Evolutionary conservation across 768 basidiomycete genomes (phyloP).

Genomic region (Suillus weaverae): DNA sequence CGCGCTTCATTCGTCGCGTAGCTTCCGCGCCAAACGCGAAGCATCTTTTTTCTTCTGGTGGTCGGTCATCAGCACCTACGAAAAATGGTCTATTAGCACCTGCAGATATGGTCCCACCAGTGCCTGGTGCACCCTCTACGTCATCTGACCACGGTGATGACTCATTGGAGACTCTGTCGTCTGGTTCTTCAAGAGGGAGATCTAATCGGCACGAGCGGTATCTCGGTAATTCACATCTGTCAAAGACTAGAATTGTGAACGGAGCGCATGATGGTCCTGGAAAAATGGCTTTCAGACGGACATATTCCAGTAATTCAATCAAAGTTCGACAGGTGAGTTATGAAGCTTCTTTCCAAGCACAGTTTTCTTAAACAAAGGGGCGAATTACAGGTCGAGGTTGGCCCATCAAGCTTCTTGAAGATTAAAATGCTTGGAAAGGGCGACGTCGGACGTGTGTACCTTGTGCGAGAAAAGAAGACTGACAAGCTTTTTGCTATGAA

Average conservation of each 20-base stretch:
- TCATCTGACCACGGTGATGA: conserved; percentile 61
- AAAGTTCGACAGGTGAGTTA: conserved; percentile 80
- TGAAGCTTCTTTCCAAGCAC: neutral
- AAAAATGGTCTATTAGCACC: conserved; percentile 82
- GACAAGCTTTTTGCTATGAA: conserved; percentile 98
- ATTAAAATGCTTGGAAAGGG: conserved; percentile 98
- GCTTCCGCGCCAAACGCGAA: conserved; percentile 97
- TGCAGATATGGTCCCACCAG: conserved; percentile 55
- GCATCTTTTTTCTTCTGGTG: conserved; percentile 70
- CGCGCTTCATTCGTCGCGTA: conserved; percentile 91
- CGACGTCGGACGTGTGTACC: conserved; percentile 97
- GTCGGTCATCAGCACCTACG: conserved; percentile 58
- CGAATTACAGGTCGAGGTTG: conserved; percentile 77
- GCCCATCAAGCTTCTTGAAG: conserved; percentile 93
- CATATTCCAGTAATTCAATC: conserved; percentile 97
- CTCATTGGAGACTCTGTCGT: conserved; percentile 79
- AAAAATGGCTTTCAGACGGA: conserved; percentile 81
- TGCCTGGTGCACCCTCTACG: conserved; percentile 49
- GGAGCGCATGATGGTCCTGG: conserved; percentile 50
- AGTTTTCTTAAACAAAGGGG: conserved; percentile 3
- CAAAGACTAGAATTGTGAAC: conserved; percentile 48
- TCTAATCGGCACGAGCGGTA: conserved; percentile 43
- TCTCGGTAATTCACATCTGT: conserved; percentile 19
- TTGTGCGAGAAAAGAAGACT: conserved; percentile 97
- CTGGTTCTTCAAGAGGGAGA: conserved; percentile 65